Conservation (phyloP, 2,329 filamentous ascomycete species). For the Xylariaceae sp. region DNA sequence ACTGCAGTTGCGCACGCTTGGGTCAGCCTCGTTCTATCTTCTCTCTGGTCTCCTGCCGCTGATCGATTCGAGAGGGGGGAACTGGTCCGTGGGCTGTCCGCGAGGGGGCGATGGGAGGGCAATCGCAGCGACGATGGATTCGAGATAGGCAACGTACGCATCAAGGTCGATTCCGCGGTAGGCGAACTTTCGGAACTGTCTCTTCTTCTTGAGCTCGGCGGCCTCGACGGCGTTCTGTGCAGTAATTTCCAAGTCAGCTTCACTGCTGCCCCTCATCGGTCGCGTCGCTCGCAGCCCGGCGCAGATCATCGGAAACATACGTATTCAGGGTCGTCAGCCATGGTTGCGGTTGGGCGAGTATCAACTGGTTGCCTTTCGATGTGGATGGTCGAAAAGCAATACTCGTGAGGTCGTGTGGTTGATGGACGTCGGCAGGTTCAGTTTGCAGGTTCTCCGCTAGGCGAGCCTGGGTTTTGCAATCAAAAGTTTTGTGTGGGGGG, state of each 20-base stretch:
- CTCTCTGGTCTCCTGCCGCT: too few species aligned
- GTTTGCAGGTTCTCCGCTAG: slow-evolving; percentile 12
- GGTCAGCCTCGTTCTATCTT: too few species aligned
- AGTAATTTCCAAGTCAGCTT: slow-evolving; percentile 29
- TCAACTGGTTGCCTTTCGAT: slow-evolving; percentile 36
- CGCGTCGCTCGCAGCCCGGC: neutral
- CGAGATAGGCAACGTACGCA: slow-evolving; percentile 77
- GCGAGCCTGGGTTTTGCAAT: slow-evolving; percentile 4
- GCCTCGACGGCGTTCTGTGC: slow-evolving; percentile 89
- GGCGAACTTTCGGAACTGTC: slow-evolving; percentile 99
- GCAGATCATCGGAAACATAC: slow-evolving; percentile 47
- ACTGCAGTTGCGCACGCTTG: too few species aligned
- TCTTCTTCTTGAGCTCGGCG: slow-evolving; percentile 99
- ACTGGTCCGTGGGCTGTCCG: too few species aligned
- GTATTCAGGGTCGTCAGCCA: slow-evolving; percentile 78
- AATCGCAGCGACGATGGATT: too few species aligned
- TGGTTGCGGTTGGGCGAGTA: slow-evolving; percentile 45
- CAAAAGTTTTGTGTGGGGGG: slow-evolving; percentile 17
- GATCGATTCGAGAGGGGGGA: too few species aligned
- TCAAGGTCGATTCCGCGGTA: slow-evolving; percentile 99
- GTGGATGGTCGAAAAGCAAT: slow-evolving; percentile 34
- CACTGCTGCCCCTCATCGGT: slow-evolving; percentile 6
- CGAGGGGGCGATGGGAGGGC: too few species aligned
- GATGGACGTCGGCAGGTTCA: slow-evolving; percentile 10
- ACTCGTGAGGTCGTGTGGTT: slow-evolving; percentile 17